These are phyloP conservation scores for Fusarium sulawesiense DNA, from an alignment of 2,329 filamentous ascomycete genomes.

Conservation along the genomic window DNA sequence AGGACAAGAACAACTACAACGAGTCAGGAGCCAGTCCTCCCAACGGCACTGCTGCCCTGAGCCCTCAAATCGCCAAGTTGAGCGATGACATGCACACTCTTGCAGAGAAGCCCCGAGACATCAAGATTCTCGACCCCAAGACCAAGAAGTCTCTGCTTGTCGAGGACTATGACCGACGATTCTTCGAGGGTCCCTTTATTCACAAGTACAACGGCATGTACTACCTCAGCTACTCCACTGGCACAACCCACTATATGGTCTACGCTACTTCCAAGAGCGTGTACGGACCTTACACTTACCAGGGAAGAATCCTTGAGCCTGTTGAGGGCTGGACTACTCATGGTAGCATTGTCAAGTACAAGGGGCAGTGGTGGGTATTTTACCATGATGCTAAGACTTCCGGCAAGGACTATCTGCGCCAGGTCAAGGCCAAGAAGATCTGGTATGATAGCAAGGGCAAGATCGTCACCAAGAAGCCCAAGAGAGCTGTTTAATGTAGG, in stretches of 20 bases:
- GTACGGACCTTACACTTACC: conserved; percentile 24
- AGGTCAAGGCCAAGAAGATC: conserved; percentile 26
- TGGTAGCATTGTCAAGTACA: conserved; percentile 20
- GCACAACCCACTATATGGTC: conserved; percentile 10
- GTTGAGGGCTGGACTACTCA: conserved; percentile 24
- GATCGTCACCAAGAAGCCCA: conserved; percentile 10
- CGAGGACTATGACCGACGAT: conserved; percentile 6
- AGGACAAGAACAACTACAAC: conserved; percentile 16
- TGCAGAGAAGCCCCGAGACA: conserved; percentile 18
- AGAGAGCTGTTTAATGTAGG: neutral
- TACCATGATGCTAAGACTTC: conserved; percentile 21
- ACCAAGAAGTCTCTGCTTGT: conserved; percentile 17
- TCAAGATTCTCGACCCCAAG: conserved; percentile 13
- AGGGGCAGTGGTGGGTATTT: conserved; percentile 22
- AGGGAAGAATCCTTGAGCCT: conserved; percentile 11
- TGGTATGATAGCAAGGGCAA: conserved; percentile 23
- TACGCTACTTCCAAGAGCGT: conserved; percentile 16
- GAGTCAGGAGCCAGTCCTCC: conserved; percentile 9
- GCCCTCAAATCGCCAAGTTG: conserved; percentile 19
- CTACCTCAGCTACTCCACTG: conserved; percentile 23
- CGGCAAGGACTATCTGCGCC: conserved; percentile 10
- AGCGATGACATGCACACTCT: conserved; percentile 25
- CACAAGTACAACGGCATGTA: conserved; percentile 22
- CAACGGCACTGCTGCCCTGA: conserved; percentile 5
- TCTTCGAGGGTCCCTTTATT: conserved; percentile 14